These are phyloP conservation scores for Vanilla planifolia DNA, from an alignment of 106 monocot genomes.

Conservation along the genomic window DNA sequence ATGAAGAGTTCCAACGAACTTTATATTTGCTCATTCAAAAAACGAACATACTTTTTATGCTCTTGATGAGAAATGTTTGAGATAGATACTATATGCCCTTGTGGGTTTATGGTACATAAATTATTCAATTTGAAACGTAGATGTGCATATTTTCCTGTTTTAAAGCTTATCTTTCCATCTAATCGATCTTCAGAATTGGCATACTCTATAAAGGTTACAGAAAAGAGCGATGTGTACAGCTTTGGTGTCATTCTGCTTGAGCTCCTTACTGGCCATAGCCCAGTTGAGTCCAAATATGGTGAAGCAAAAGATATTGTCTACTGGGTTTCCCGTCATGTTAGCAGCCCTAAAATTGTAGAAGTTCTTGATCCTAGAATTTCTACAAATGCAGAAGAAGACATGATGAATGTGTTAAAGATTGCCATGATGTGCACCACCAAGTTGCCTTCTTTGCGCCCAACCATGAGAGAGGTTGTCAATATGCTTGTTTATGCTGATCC, in stretches of 20 bases:
- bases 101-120: too few species aligned
- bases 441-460: conserved; percentile 53
- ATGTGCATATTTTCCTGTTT: background rate
- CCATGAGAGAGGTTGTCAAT: conserved; percentile 83
- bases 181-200: conserved; percentile 52
- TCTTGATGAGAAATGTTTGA: too few species aligned
- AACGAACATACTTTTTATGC: too few species aligned
- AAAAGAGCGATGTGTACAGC: conserved; percentile 88
- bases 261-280: conserved; percentile 52
- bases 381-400: conserved; percentile 20
- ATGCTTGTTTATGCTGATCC: conserved; percentile 65
- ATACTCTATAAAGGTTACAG: conserved; percentile 55
- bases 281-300: conserved; percentile 46
- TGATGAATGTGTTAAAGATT: conserved; percentile 60
- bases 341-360: conserved; percentile 11
- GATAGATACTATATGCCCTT: background rate
- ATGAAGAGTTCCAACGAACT: too few species aligned
- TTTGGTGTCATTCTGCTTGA: conserved; percentile 83
- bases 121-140: too few species aligned
- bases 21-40: too few species aligned
- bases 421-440: conserved; percentile 68
- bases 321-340: conserved; percentile 55
- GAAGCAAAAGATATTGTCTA: conserved; percentile 79
- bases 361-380: conserved; percentile 45
- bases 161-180: background rate